Percentiles rank a stretch among this genome's conserved stretches.
These are phyloP conservation scores for Lasiodiplodia hormozganensis DNA, from an alignment of 2,329 filamentous ascomycete species.

Conservation along the genomic window DNA sequence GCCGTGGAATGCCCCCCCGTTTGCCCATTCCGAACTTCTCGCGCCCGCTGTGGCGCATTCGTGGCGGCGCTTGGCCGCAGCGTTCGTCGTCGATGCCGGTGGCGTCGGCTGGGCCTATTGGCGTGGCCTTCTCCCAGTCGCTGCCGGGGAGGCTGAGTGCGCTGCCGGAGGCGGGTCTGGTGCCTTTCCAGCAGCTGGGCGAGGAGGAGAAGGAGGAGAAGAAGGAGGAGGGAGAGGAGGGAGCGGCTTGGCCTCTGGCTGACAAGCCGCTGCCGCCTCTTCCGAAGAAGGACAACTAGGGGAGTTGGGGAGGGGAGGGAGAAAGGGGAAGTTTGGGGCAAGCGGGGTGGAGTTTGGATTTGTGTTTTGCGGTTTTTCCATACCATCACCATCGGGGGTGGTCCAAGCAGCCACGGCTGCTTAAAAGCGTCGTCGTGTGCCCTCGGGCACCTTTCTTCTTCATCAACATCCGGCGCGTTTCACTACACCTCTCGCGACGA, in stretches of 20 bases:
- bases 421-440: neutral
- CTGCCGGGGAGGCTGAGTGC: too few relatives aligned
- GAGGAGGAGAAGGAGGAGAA: neutral
- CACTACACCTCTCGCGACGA: neutral
- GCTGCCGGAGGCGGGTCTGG: neutral
- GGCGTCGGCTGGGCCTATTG: neutral
- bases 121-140: neutral
- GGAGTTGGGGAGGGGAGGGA: neutral
- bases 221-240: neutral
- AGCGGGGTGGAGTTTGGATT: neutral
- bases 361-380: neutral
- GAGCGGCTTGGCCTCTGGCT: neutral
- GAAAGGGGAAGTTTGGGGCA: neutral
- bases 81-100: neutral
- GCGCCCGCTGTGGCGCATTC: neutral
- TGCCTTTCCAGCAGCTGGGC: neutral
- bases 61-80: neutral
- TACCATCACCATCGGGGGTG: too few relatives aligned
- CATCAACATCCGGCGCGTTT: too few relatives aligned
- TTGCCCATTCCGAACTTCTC: slow-evolving; percentile 6
- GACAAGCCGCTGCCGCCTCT: slow-evolving; percentile 11
- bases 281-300: neutral
- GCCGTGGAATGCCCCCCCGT: too few relatives aligned
- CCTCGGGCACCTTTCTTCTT: neutral
- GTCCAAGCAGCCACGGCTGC: too few relatives aligned